Percentiles rank a stretch among this genome's conserved stretches.
Conservation (phyloP, 257 asterid genomes). For the Primulina tabacum region DNA sequence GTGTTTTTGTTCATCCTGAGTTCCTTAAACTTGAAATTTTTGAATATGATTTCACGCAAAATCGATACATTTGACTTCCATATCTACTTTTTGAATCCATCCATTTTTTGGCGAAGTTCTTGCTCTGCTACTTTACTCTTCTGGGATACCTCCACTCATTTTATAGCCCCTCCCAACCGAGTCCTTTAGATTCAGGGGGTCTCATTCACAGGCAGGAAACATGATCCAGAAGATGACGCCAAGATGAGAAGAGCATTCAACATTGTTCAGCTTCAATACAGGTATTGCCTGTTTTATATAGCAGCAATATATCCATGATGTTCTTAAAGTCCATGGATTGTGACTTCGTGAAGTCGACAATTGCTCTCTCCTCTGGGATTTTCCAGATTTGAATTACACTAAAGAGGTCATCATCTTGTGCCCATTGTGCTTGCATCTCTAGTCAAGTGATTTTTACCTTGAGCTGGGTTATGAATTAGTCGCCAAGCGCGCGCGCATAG, state of each 20-base stretch:
- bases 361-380: not conserved
- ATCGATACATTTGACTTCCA: not conserved
- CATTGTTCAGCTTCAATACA: not conserved
- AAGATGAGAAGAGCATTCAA: not conserved
- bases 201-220: not conserved
- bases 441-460: not conserved
- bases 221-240: not conserved
- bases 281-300: not conserved
- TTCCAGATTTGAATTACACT: not conserved
- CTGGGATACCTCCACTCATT: not conserved
- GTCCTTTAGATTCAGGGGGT: not conserved
- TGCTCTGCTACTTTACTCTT: not conserved
- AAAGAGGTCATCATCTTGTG: not conserved
- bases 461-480: not conserved
- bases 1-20: not conserved
- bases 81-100: not conserved
- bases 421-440: not conserved
- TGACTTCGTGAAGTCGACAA: not conserved
- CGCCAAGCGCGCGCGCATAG: not conserved
- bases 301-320: not conserved
- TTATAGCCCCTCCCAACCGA: not conserved
- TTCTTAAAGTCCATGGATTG: not conserved
- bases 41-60: too few species aligned
- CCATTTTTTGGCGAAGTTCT: not conserved
- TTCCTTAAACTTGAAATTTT: too few species aligned